Evolutionary conservation across 345 rosid genomes (phyloP).

Genomic region (Sonneratia alba): DNA sequence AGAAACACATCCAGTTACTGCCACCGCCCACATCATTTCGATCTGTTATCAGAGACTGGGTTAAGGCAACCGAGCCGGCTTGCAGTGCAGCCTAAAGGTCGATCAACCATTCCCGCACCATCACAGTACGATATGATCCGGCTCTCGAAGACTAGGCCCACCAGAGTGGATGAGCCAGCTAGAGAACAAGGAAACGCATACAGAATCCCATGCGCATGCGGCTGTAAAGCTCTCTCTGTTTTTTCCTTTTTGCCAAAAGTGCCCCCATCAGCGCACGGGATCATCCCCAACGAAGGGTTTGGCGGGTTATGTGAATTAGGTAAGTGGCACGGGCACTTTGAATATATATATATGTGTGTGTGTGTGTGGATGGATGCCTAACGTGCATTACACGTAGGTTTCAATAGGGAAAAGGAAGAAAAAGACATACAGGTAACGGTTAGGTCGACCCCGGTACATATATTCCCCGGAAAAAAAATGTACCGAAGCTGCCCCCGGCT

Average conservation of each 20-base stretch:
- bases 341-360: neutral
- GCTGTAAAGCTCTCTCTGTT: neutral
- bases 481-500: constrained; percentile 3
- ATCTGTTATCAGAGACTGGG: too few species aligned
- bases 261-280: neutral
- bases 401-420: constrained; percentile 9
- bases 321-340: neutral
- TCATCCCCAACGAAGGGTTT: neutral
- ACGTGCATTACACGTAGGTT: constrained; percentile 36
- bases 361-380: neutral
- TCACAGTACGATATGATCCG: neutral
- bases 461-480: neutral
- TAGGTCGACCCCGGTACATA: neutral
- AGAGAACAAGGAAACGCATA: neutral
- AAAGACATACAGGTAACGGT: constrained; percentile 5
- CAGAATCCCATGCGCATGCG: constrained; percentile 2
- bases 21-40: too few species aligned
- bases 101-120: too few species aligned
- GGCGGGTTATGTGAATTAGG: neutral
- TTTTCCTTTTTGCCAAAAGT: neutral
- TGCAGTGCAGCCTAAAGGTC: too few species aligned
- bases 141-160: neutral
- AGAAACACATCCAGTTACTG: too few species aligned
- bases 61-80: too few species aligned
- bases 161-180: neutral